Evolutionary conservation across 1,284 basidiomycete species (phyloP).

Genomic region (Rhodofomes roseus): DNA sequence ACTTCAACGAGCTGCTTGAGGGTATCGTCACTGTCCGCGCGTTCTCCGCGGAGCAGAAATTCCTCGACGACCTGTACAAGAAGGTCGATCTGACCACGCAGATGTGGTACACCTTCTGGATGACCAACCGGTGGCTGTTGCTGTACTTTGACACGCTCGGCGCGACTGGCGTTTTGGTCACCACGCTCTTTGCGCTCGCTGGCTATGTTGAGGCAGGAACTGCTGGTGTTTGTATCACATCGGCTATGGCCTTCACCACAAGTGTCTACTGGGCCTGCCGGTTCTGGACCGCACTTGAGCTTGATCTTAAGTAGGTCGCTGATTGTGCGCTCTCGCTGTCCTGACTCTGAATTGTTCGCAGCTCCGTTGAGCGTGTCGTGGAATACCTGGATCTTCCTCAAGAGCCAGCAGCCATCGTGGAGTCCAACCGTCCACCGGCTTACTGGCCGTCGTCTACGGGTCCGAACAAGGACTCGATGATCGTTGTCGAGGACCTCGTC

Average conservation of each 20-base stretch:
- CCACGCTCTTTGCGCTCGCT: slow-evolving; percentile 73
- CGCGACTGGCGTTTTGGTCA: slow-evolving; percentile 58
- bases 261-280: slow-evolving; percentile 71
- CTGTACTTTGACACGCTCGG: slow-evolving; percentile 78
- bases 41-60: slow-evolving; percentile 80
- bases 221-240: slow-evolving; percentile 85
- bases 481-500: slow-evolving; percentile 62
- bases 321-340: not conserved
- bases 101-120: slow-evolving; percentile 80
- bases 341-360: slow-evolving; percentile 21
- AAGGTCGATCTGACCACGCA: slow-evolving; percentile 67
- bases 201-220: slow-evolving; percentile 68
- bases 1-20: slow-evolving; percentile 76
- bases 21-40: slow-evolving; percentile 87
- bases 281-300: slow-evolving; percentile 54
- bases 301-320: slow-evolving; percentile 58
- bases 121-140: slow-evolving; percentile 77
- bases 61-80: slow-evolving; percentile 67
- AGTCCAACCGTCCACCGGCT: slow-evolving; percentile 67
- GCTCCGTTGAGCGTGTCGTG: slow-evolving; percentile 82
- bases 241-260: slow-evolving; percentile 59
- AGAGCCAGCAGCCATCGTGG: slow-evolving; percentile 74
- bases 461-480: slow-evolving; percentile 37
- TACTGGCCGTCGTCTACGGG: slow-evolving; percentile 78
- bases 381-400: slow-evolving; percentile 89